Evolutionary conservation across 192 early-diverging fungal species (phyloP).

Genomic region (Backusella tuberculispora): DNA sequence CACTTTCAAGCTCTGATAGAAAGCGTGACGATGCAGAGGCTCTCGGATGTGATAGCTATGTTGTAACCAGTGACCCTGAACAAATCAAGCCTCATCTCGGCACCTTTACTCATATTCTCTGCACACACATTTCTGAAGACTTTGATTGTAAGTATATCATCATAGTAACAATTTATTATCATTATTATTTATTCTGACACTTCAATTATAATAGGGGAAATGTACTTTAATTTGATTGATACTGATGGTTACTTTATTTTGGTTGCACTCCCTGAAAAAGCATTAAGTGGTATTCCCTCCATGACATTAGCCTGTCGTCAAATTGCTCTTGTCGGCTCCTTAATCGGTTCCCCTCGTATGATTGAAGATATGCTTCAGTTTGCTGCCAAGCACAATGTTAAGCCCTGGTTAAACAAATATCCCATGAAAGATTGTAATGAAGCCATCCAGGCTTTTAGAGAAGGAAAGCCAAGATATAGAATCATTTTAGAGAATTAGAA

Average conservation of each 20-base stretch:
- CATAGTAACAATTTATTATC: background rate
- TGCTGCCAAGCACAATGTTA: slow-evolving; percentile 62
- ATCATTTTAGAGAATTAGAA: slow-evolving; percentile 62
- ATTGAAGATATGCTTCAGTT: slow-evolving; percentile 67
- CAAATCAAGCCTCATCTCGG: slow-evolving; percentile 12
- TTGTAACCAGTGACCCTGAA: slow-evolving; percentile 26
- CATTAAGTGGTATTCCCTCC: slow-evolving; percentile 21
- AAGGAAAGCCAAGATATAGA: slow-evolving; percentile 58
- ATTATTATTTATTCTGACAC: background rate
- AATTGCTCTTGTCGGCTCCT: slow-evolving; percentile 56
- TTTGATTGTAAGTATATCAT: slow-evolving; percentile 26
- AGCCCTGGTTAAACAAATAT: slow-evolving; percentile 58
- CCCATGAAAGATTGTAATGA: slow-evolving; percentile 55
- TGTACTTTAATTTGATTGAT: slow-evolving; percentile 14
- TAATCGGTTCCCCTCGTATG: slow-evolving; percentile 58
- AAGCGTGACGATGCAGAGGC: slow-evolving; percentile 62
- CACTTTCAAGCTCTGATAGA: slow-evolving; percentile 56
- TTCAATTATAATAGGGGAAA: slow-evolving; percentile 1
- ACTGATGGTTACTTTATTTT: slow-evolving; percentile 62
- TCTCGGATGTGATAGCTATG: slow-evolving; percentile 58
- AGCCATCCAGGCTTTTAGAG: slow-evolving; percentile 53
- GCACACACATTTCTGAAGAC: slow-evolving; percentile 14
- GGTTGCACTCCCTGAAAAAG: slow-evolving; percentile 61
- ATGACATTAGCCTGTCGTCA: slow-evolving; percentile 32
- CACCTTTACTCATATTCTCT: slow-evolving; percentile 38